Evolutionary conservation across 2,329 filamentous ascomycete genomes (phyloP), one percentile per base, ranked within the genome.

Genomic region (Phialemonium atrogriseum): DNA sequence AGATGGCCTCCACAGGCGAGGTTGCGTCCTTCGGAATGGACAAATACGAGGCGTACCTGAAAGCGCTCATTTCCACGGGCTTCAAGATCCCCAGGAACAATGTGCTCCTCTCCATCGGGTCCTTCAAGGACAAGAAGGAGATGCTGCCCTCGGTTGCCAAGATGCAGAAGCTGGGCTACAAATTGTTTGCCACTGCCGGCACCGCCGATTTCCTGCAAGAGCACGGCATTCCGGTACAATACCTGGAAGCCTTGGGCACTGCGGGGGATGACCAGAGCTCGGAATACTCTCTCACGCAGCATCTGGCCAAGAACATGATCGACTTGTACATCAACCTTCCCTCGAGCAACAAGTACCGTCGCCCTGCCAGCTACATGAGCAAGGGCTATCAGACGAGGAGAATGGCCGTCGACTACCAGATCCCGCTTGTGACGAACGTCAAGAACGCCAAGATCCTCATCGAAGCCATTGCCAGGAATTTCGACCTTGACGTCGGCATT

Each of bases 1-100:
- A 98, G 64, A 98, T 98, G 91, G 91, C 91, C 12, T 96, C 91
- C 5, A 98, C 91, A 38, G 91, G 91, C 58, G 91, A 98, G 61
- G 91, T 98, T 47, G 91, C 91, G 45, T 95, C 83, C 53, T 98
- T 98, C 51, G 91, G 91, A 53, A 73, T 78, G 41, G 87, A 94
- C 60, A 94, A 95, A 62, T 94, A 94, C 54, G 91, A 98, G 60
- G 91, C 91, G 12, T 98, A 98, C 56, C 74, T 98, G 49, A 98
- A 98, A 67, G 91, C 85, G 32, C 68, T 98, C 35, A 77, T 98
- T 45, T 93, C 91, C 2, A 96, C 91, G 32, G 91, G 91, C 27
- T 98, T 98, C 73, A 88, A 84, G 59, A 75, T 98, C 24, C 91
- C 91, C 14, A 94, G 93, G 64, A 86, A 84, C 62, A 96, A 96